A percentile compares a stretch with the other conserved stretches of the same genome.
Evolutionary conservation across 2,329 filamentous ascomycete genomes (phyloP).

Genomic region (Penicillium sp.): DNA sequence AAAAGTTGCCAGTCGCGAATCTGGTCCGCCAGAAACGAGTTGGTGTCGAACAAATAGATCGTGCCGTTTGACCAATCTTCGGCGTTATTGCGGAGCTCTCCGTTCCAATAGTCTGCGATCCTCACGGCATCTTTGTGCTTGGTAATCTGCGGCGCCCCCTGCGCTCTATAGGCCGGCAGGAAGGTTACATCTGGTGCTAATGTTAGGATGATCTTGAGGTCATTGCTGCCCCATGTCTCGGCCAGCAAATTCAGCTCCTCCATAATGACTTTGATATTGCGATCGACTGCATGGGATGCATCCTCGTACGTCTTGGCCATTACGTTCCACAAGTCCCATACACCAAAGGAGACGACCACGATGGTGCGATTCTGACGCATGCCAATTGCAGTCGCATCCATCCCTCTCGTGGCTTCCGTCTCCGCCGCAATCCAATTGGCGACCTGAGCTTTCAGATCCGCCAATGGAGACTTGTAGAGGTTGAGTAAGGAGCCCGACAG

Average conservation of each 20-base stretch:
- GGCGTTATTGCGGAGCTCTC: slow-evolving; percentile 23
- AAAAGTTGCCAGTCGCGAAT: slow-evolving; percentile 34
- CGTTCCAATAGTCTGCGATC: slow-evolving; percentile 31
- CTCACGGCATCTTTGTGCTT: slow-evolving; percentile 30
- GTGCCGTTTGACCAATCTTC: slow-evolving; percentile 29
- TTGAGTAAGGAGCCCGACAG: too few species aligned
- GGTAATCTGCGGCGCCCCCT: slow-evolving; percentile 13
- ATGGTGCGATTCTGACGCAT: slow-evolving; percentile 30
- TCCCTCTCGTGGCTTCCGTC: too few species aligned
- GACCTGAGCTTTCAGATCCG: slow-evolving; percentile 22
- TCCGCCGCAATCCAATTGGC: too few species aligned
- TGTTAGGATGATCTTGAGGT: too few species aligned
- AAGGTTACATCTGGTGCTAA: too few species aligned
- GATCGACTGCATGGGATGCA: too few species aligned
- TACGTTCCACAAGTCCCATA: slow-evolving; percentile 36
- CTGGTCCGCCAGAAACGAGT: slow-evolving; percentile 32
- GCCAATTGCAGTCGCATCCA: too few species aligned
- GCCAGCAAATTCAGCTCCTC: too few species aligned
- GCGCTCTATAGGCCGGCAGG: too few species aligned
- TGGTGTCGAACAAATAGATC: slow-evolving; percentile 35
- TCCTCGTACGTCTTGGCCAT: slow-evolving; percentile 21
- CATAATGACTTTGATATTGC: too few species aligned
- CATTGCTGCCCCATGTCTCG: too few species aligned
- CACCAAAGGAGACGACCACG: slow-evolving; percentile 32
- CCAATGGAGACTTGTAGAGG: too few species aligned